phyloP scores from a whole-genome alignment of 1,139 yeast species.

The Diutina sp. region DNA sequence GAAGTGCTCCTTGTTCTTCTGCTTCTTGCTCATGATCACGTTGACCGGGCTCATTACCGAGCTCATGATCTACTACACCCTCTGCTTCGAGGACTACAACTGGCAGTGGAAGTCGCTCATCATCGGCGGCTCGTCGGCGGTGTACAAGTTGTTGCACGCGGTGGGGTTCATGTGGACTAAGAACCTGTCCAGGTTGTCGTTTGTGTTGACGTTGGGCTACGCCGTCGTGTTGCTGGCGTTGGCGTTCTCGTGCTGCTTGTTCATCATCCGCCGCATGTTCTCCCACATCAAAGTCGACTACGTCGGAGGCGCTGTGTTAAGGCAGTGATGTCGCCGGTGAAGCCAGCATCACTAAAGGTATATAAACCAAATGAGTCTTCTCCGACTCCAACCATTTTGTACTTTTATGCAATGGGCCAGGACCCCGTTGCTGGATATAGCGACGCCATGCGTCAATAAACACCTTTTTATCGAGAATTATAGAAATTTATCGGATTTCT shows the following conservation, averaged over 20 bases:
- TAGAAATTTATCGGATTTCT: too few species aligned
- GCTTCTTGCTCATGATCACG: constrained; percentile 67
- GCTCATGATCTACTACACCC: constrained; percentile 68
- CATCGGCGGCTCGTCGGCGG: constrained; percentile 81
- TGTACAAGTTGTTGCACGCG: constrained; percentile 78
- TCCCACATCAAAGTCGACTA: constrained; percentile 75
- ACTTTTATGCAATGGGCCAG: too few species aligned
- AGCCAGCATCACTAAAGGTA: too few species aligned
- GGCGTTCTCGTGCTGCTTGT: constrained; percentile 59
- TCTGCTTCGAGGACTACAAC: constrained; percentile 84
- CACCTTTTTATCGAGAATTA: background rate
- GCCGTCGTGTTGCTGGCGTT: constrained; percentile 57
- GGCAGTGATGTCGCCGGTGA: background rate
- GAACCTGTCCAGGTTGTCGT: constrained; percentile 59
- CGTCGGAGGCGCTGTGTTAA: background rate
- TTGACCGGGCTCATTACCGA: constrained; percentile 77
- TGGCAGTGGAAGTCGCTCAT: constrained; percentile 96
- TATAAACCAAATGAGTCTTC: too few species aligned
- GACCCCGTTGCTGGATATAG: background rate
- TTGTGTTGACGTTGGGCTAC: constrained; percentile 81
- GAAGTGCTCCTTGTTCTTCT: constrained; percentile 85
- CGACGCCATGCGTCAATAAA: background rate
- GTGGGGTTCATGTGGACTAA: constrained; percentile 53
- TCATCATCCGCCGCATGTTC: constrained; percentile 71
- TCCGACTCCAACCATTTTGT: too few species aligned